Evolutionary conservation across 768 basidiomycete genomes (phyloP).

Genomic region (Naganishia kalamii): DNA sequence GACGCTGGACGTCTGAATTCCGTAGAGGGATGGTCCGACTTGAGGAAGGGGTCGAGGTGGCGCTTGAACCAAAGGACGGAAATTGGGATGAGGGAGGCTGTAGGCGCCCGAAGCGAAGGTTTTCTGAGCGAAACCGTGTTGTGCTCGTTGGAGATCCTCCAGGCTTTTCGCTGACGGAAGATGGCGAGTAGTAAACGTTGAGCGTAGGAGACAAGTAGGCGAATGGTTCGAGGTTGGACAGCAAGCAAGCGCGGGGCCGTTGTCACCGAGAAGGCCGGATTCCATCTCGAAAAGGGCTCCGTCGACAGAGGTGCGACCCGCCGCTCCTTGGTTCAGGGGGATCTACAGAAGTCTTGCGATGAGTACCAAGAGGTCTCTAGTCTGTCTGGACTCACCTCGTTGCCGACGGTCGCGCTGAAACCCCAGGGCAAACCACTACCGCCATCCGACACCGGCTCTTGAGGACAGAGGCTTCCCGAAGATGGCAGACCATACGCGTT

Average conservation of each 20-base stretch:
- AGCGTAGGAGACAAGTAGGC: not conserved
- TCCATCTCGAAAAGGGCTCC: not conserved
- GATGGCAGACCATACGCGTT: no score
- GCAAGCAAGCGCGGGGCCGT: not conserved
- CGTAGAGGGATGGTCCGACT: not conserved
- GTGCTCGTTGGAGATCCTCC: no score
- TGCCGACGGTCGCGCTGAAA: no score
- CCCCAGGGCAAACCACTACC: no score
- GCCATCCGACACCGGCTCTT: no score
- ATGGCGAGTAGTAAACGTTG: not conserved
- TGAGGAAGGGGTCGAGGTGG: constrained; percentile 1
- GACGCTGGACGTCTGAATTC: not conserved
- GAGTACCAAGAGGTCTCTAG: no score
- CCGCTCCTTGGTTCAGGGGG: not conserved
- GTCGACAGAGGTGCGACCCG: no score
- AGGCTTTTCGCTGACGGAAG: not conserved
- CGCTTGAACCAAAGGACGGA: not conserved
- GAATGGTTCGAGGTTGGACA: not conserved
- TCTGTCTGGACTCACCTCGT: no score
- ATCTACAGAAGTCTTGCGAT: not conserved
- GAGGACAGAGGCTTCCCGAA: no score
- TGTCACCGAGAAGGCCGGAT: not conserved
- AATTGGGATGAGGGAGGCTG: not conserved
- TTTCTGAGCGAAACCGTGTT: not conserved
- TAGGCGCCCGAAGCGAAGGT: no score